Base-by-base conservation (phyloP, 2,329 filamentous ascomycete species). In the Aspergillus vadensis region DNA sequence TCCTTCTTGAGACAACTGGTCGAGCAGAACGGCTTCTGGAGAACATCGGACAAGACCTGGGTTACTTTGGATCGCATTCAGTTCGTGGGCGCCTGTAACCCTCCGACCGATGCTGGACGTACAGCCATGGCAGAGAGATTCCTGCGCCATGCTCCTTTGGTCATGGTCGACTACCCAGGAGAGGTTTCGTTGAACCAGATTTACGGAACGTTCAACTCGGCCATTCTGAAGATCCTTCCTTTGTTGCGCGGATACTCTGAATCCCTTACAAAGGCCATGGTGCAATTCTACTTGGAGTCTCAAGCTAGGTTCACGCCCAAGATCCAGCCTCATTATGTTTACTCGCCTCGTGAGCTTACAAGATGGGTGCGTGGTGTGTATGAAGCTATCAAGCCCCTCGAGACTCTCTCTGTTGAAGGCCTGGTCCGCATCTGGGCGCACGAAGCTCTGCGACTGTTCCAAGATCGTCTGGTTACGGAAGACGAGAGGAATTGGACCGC, bases 81-180 rank as follows among this genome's bases (percentile, higher is more conserved):
- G 74, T 99, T 99, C 68, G 96, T 99, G 56, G 95, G 95, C 69
- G 95, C 95, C 71, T 99, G 95, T 76, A 99, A 99, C 78, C 96
- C 95, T 69, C 95, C 95, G 0, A 98, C 95, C 0, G 96, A 99
- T 79, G 93, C 93, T 68, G 95, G 95, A 25, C 92, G 95, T 85
- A 98, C 95, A 12, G 90, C 95, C 0, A 88, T 99, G 82, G 95
- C 92, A 47, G 88, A 92, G 53, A 86, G 95, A 69, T 99, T 99
- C 86, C 84, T 99, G 66, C 88, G 96, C 61, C 96, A 99, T 76
- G 92, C 95, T 15, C 95, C 95, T n/a, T 86, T 99, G 57, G 91
- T 99, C 78, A 99, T 99, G 96, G 96, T 99, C 44, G 95, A 99
- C 74, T 99, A 99, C 72, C 95, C 95, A 62, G 95, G 96, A 70